Base-by-base conservation (phyloP, 2,329 filamentous ascomycete species). In the Neofusicoccum laricinum region DNA sequence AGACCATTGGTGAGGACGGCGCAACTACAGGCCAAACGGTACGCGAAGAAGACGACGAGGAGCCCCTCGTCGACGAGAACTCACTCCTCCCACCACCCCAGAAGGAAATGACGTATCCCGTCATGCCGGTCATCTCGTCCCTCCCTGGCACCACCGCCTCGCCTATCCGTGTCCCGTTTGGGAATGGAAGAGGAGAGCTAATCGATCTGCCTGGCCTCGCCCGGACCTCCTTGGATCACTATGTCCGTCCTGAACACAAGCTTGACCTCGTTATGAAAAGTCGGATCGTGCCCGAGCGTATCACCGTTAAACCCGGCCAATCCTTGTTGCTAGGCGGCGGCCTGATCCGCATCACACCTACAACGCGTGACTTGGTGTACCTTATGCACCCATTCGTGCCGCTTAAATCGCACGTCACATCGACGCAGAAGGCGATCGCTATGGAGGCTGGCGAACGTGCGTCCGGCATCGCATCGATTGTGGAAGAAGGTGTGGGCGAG, bases 81-180 rank as follows among this genome's bases (percentile, higher is more conserved):
- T 70, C 74, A 0, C 84, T 97, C 36, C 84, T 98, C 0, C 94
- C 94, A 0, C 93, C 93, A 2, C 81, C 87, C 0, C 91, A 89
- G 66, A 80, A 82, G 3, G 92, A 93, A 71, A 87, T 85, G 2
- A 84, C 89, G 58, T 98, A 89, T 71, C 94, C 94, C 4, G 81
- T 87, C 15, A 93, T 98, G 85, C 94, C 94, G 1, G 79, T 96
- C 11, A 90, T 97, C 1, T 97, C 93, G 0, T 85, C 91, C 4
- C 83, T 97, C 2, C 92, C 95, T 0, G 95, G 96, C 10, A 99
- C 95, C 0, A 99, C 95, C 0, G 95, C 93, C 1, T 96, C 93
- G 0, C 95, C 95, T 0, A 98, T 99, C 69, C 89, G 95, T 32
- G 87, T 98, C 17, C 92, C 93, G 0, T 99, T 95, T 73, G 93